Base-by-base conservation (phyloP, 225 moss, liverwort and hornwort genomes). In the Pleurozium schreberi region DNA sequence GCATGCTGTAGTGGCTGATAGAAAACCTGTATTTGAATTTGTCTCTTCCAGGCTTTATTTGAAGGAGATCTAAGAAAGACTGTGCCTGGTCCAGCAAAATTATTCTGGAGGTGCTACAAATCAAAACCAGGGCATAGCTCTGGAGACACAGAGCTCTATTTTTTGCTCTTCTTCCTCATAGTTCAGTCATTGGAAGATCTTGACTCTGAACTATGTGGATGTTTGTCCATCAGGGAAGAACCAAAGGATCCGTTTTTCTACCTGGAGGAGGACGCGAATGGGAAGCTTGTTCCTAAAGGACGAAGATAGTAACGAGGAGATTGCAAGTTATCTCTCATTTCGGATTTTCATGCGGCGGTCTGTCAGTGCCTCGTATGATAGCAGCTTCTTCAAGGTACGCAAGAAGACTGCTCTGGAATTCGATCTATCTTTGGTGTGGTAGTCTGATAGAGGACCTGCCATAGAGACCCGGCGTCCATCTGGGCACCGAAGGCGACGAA, bases 81-180 rank as follows among this genome's bases (percentile, higher is more conserved):
- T 76, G 64, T 98, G 77, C 96, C 96, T 76, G 96, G 96, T 83
- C 96, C 97, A 64, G 93, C 92, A 21, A 95, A 94, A 91, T 87
- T 98, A n/a, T 95, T 96, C 75, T 96, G 96, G 95, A 90, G 92
- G 85, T 98, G 98, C 92, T 93, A 96, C 87, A 92, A 92, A 64
- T 97, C 98, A 82, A 96, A 95, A 91, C 96, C 95, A 58, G 96
- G 98, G 98, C 96, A 92, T 78, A 88, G 36, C 59, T 90, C 74
- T 55, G 64, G 31, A 79, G 82, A 81, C 18, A 58, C 71, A 68
- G 43, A 68, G 58, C 55, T 50, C 26, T 42, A 23, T n/a, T 26
- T 82, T 89, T 81, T 36, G 43, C 76, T 30, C 49, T 90, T 42
- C 2, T 10, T 89, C 34, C 18, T 30, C 59, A 25, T 53, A 65